Conservation (phyloP, 2,329 filamentous ascomycete species). For the Akanthomyces muscarius region DNA sequence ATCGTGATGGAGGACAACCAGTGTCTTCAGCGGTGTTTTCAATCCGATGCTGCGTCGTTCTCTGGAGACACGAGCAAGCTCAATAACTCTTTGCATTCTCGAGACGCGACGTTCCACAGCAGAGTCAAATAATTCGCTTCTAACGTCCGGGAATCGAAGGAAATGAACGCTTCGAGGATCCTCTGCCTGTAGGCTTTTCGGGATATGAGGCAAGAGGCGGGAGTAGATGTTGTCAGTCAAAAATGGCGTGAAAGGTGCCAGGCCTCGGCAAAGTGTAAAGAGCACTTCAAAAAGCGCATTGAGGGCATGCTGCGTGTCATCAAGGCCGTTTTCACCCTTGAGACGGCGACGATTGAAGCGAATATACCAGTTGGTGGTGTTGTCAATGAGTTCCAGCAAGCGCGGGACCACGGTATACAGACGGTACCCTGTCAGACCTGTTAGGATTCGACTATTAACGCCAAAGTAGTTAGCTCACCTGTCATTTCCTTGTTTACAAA, state of each 20-base stretch:
- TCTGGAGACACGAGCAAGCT: slow-evolving; percentile 79
- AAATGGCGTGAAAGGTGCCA: slow-evolving; percentile 95
- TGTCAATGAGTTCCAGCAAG: slow-evolving; percentile 79
- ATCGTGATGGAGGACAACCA: slow-evolving; percentile 85
- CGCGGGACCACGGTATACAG: slow-evolving; percentile 89
- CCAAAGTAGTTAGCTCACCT: slow-evolving; percentile 43
- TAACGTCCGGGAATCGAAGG: slow-evolving; percentile 81
- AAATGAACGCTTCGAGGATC: slow-evolving; percentile 91
- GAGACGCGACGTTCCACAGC: slow-evolving; percentile 81
- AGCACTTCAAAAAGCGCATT: slow-evolving; percentile 94
- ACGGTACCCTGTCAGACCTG: slow-evolving; percentile 52
- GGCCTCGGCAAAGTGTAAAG: slow-evolving; percentile 78
- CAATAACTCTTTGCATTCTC: slow-evolving; percentile 94
- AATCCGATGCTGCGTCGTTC: slow-evolving; percentile 80
- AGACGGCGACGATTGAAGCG: slow-evolving; percentile 86
- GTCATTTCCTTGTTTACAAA: slow-evolving; percentile 94
- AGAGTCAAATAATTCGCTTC: slow-evolving; percentile 81
- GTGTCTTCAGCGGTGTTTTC: slow-evolving; percentile 85
- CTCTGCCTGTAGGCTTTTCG: slow-evolving; percentile 61
- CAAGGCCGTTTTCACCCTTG: slow-evolving; percentile 81
- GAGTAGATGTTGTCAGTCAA: slow-evolving; percentile 92
- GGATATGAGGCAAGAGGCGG: slow-evolving; percentile 76
- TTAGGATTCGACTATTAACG: not conserved
- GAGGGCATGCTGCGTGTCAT: slow-evolving; percentile 84
- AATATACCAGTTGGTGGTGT: slow-evolving; percentile 99